A percentile compares a stretch with the other conserved stretches of the same genome.
Conservation (phyloP, 495 filamentous ascomycete species). For the Trichocladium antarcticum region DNA sequence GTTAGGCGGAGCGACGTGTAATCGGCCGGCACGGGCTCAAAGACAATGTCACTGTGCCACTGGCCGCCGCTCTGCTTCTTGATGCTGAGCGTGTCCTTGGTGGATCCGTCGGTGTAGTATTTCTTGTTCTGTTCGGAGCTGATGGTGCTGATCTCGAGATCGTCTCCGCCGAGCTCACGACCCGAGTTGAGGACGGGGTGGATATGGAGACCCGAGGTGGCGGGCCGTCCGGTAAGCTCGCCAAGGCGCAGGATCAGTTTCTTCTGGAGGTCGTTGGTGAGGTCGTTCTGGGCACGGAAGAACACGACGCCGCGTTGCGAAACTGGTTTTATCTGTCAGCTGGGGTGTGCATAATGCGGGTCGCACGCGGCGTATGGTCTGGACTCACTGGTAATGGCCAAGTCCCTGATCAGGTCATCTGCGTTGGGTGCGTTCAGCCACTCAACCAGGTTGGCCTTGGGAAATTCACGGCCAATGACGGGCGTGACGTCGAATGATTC, state of each 20-base stretch:
- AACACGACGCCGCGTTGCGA: conserved; percentile 73
- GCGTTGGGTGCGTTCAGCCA: conserved; percentile 53
- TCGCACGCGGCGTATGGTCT: too few species aligned
- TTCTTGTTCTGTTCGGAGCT: conserved; percentile 47
- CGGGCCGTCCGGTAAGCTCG: conserved; percentile 50
- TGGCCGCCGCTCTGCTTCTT: conserved; percentile 32
- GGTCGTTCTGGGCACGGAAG: conserved; percentile 57
- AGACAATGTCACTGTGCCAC: conserved; percentile 58
- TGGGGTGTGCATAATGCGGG: too few species aligned
- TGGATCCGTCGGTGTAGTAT: conserved; percentile 32
- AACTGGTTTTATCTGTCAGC: conserved; percentile 37
- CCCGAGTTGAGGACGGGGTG: conserved; percentile 56
- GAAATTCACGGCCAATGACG: conserved; percentile 57
- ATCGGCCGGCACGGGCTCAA: conserved; percentile 53
- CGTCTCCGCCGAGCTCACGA: conserved; percentile 48
- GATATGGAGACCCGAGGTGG: conserved; percentile 53
- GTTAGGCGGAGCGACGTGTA: conserved; percentile 51
- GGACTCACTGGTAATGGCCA: conserved; percentile 55
- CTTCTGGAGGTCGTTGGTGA: conserved; percentile 43
- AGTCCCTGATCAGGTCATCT: conserved; percentile 53
- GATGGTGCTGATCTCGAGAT: conserved; percentile 63
- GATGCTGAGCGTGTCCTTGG: conserved; percentile 15
- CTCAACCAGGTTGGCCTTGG: conserved; percentile 48
- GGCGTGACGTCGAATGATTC: conserved; percentile 57
- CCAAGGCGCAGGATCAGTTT: conserved; percentile 52